These are phyloP conservation scores for Lactifluus subvellereus DNA, from an alignment of 768 basidiomycete genomes.

Conservation along the genomic window DNA sequence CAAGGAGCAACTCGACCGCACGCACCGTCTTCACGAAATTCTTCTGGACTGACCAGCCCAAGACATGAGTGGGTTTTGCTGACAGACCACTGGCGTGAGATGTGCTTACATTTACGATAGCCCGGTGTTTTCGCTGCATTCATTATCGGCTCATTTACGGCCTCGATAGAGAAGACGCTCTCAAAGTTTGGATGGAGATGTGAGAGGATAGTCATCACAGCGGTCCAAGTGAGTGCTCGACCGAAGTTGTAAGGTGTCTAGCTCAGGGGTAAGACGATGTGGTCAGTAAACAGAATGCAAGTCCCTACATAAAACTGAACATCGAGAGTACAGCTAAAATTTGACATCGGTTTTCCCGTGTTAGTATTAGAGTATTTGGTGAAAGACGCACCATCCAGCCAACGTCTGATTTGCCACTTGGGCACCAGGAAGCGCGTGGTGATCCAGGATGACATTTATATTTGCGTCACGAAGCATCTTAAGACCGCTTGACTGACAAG, in stretches of 20 bases:
- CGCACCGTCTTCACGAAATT: conserved; percentile 7
- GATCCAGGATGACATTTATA: conserved; percentile 64
- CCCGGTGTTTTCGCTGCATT: conserved; percentile 60
- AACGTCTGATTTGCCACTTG: conserved; percentile 57
- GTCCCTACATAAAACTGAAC: conserved; percentile 66
- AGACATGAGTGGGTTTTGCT: not conserved
- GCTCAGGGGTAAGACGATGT: conserved; percentile 6
- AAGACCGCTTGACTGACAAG: conserved; percentile 54
- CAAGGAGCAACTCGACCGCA: conserved; percentile 19
- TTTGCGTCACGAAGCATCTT: conserved; percentile 53
- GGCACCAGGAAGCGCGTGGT: conserved; percentile 69
- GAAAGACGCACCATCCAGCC: conserved; percentile 50
- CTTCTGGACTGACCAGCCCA: conserved; percentile 1
- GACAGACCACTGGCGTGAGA: not conserved
- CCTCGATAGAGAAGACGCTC: conserved; percentile 65
- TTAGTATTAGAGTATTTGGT: not conserved
- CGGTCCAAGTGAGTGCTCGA: conserved; percentile 73
- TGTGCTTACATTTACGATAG: conserved; percentile 57
- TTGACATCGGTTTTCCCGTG: not conserved
- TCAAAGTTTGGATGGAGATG: conserved; percentile 64
- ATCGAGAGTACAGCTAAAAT: conserved; percentile 53
- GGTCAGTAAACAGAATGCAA: not conserved
- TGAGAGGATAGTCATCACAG: conserved; percentile 67
- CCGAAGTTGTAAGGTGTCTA: conserved; percentile 69
- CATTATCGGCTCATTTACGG: conserved; percentile 75